Conservation (phyloP, 2,329 filamentous ascomycete species). For the Metarhizium anisopliae region DNA sequence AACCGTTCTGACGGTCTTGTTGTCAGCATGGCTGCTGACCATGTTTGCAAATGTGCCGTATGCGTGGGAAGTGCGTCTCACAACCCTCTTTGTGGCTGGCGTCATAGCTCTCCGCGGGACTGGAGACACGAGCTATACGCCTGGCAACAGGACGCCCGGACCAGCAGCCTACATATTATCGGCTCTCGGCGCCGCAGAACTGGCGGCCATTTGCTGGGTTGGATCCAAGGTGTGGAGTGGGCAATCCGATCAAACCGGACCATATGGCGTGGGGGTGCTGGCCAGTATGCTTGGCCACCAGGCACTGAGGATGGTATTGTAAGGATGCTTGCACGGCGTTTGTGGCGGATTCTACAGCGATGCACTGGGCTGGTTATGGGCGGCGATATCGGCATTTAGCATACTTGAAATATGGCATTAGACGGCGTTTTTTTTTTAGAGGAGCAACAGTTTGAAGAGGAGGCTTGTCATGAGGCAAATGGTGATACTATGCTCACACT, state of each 20-base stretch:
- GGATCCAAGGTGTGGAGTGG: constrained; percentile 21
- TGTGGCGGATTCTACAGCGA: neutral
- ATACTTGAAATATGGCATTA: neutral
- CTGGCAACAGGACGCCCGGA: constrained; percentile 10
- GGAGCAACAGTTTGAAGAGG: neutral
- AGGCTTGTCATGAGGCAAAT: no score
- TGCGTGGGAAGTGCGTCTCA: constrained; percentile 17
- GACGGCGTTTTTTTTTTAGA: neutral
- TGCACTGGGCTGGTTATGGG: neutral
- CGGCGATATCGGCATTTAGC: neutral
- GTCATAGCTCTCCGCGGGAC: constrained; percentile 20
- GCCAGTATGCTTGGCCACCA: constrained; percentile 23
- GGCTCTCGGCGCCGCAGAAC: constrained; percentile 20
- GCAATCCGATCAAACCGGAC: constrained; percentile 10
- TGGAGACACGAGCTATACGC: constrained; percentile 15
- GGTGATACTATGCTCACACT: no score
- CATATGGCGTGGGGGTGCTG: constrained; percentile 20
- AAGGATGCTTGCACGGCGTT: neutral
- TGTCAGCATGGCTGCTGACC: constrained; percentile 18
- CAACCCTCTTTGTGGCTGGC: constrained; percentile 18
- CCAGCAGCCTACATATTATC: constrained; percentile 16
- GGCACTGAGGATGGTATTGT: neutral
- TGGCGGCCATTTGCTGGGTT: constrained; percentile 25
- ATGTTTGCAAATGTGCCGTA: constrained; percentile 14
- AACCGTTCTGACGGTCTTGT: constrained; percentile 12